phyloP scores from a whole-genome alignment of 495 filamentous ascomycete species.

The Aspergillus haitiensis region DNA sequence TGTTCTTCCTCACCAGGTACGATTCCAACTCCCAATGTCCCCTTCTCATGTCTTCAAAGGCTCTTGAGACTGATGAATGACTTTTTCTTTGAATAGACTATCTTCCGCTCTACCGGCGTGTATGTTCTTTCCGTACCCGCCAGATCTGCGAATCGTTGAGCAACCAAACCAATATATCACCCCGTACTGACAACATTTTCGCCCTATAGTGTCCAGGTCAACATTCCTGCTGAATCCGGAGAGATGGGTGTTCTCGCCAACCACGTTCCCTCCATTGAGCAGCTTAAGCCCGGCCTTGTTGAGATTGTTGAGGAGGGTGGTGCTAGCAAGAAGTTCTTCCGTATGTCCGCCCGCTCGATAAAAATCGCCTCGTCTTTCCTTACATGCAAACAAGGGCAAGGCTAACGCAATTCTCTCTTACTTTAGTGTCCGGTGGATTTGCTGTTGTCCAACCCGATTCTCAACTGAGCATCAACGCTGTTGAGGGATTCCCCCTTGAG shows the following conservation, averaged over 20 bases:
- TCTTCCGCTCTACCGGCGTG: slow-evolving; percentile 77
- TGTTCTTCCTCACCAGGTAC: slow-evolving; percentile 96
- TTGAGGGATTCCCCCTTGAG: slow-evolving; percentile 90
- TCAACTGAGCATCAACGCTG: slow-evolving; percentile 93
- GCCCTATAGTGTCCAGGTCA: slow-evolving; percentile 84
- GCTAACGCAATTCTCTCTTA: slow-evolving; percentile 27
- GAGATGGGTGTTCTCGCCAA: slow-evolving; percentile 99
- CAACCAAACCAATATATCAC: slow-evolving; percentile 12
- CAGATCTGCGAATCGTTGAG: slow-evolving; percentile 13
- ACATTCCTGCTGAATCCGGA: slow-evolving; percentile 95
- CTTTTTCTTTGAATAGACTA: slow-evolving; percentile 50
- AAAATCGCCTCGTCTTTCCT: slow-evolving; percentile 11
- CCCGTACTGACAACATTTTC: slow-evolving; percentile 38
- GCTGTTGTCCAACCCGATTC: slow-evolving; percentile 96
- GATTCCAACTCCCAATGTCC: slow-evolving; percentile 28
- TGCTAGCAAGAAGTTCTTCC: slow-evolving; percentile 97
- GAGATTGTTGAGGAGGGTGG: slow-evolving; percentile 92
- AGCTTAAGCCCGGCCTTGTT: slow-evolving; percentile 93
- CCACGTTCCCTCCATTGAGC: slow-evolving; percentile 98
- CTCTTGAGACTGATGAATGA: slow-evolving; percentile 27
- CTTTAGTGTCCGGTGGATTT: slow-evolving; percentile 89
- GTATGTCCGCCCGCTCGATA: slow-evolving; percentile 58
- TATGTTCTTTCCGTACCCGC: slow-evolving; percentile 43
- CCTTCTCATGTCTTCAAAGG: not conserved
- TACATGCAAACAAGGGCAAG: not conserved